Conservation (phyloP, 179 eudicot genomes). For the Silene noctiflora region DNA sequence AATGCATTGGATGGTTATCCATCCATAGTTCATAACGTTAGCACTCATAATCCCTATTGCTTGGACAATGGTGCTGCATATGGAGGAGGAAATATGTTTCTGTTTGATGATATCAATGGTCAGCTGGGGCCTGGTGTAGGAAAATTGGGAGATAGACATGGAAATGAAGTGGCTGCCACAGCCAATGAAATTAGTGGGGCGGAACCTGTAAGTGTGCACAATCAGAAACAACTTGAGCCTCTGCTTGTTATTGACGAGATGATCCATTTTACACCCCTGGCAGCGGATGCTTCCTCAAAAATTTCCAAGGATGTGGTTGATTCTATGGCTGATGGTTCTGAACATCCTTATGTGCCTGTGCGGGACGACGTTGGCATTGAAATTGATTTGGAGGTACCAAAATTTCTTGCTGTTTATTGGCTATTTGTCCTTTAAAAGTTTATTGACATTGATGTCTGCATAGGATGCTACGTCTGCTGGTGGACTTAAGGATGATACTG, state of each 20-base stretch:
- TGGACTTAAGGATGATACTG: conserved; percentile 37
- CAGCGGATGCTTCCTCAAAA: conserved; percentile 36
- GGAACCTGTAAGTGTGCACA: conserved; percentile 26
- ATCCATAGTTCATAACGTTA: conserved; percentile 21
- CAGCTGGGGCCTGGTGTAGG: conserved; percentile 30
- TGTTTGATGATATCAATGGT: conserved; percentile 34
- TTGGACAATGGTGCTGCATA: conserved; percentile 21
- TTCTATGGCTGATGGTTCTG: conserved; percentile 33
- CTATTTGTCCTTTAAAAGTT: conserved; percentile 16
- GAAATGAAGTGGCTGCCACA: conserved; percentile 20
- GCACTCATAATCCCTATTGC: conserved; percentile 21
- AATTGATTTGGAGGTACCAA: conserved; percentile 49
- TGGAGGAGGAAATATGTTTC: conserved; percentile 40
- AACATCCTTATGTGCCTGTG: conserved; percentile 36
- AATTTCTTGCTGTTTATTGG: conserved; percentile 16
- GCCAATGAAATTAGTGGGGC: conserved; percentile 24
- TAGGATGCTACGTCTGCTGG: conserved; percentile 50
- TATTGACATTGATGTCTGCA: conserved; percentile 21
- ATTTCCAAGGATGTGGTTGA: conserved; percentile 37
- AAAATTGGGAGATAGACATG: conserved; percentile 25
- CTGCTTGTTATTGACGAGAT: conserved; percentile 60
- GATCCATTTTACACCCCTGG: conserved; percentile 32
- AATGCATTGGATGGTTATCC: conserved; percentile 29
- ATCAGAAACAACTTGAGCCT: conserved; percentile 31
- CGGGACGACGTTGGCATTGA: conserved; percentile 34